Evolutionary conservation across 1,139 yeast species (phyloP).

Genomic region (Candida glucosophila): DNA sequence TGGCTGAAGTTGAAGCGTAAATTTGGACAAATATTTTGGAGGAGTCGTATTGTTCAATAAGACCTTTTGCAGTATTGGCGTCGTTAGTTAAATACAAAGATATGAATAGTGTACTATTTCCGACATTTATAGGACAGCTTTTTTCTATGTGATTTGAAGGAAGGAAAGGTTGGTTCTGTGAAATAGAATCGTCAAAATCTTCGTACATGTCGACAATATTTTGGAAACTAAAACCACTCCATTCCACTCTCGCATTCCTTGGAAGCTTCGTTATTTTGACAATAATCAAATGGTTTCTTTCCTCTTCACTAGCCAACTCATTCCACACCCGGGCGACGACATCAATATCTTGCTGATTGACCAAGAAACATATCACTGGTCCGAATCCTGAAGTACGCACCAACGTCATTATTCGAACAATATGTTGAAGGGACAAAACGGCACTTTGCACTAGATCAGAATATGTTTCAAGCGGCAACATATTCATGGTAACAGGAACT

Average conservation of each 20-base stretch:
- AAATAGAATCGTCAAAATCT: constrained; percentile 29
- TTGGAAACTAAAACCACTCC: constrained; percentile 58
- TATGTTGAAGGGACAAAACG: constrained; percentile 64
- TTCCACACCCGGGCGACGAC: constrained; percentile 33
- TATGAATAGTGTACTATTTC: neutral
- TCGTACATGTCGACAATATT: constrained; percentile 28
- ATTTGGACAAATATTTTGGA: constrained; percentile 7
- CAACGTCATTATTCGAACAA: constrained; percentile 53
- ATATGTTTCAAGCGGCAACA: constrained; percentile 14
- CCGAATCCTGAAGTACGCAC: constrained; percentile 38
- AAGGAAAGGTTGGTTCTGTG: neutral
- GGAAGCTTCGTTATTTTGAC: constrained; percentile 62
- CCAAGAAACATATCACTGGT: constrained; percentile 48
- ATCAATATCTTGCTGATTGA: constrained; percentile 17
- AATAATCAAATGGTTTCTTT: constrained; percentile 29
- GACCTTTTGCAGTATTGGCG: constrained; percentile 5
- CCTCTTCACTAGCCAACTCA: constrained; percentile 6
- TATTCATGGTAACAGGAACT: constrained; percentile 60
- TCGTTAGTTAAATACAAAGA: constrained; percentile 13
- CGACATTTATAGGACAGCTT: constrained; percentile 6
- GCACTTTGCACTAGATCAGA: constrained; percentile 19
- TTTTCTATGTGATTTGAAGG: constrained; percentile 3
- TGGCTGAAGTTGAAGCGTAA: constrained; percentile 4
- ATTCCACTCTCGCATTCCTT: constrained; percentile 62
- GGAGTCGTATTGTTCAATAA: constrained; percentile 5